Evolutionary conservation across 2,329 filamentous ascomycete species (phyloP).

Genomic region (Fusarium sp.): DNA sequence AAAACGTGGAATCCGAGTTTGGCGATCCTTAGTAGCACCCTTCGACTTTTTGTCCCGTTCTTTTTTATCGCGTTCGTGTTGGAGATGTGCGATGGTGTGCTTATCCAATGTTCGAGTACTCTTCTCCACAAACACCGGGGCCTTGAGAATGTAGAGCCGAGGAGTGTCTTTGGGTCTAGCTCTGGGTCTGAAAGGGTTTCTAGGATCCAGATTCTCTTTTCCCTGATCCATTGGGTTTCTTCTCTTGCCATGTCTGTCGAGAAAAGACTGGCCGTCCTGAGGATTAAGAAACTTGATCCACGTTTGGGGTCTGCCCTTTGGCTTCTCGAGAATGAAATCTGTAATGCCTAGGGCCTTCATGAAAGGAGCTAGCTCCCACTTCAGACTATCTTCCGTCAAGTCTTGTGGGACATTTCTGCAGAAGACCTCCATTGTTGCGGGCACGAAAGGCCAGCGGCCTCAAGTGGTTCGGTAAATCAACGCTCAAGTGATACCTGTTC

Average conservation of each 20-base stretch:
- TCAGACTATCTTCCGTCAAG: constrained; percentile 58
- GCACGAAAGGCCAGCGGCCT: not conserved
- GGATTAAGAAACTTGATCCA: constrained; percentile 61
- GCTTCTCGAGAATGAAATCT: constrained; percentile 63
- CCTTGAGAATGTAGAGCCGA: constrained; percentile 52
- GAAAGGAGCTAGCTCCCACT: constrained; percentile 57
- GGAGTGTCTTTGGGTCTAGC: constrained; percentile 41
- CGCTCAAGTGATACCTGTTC: fast-evolving
- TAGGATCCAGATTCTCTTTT: constrained; percentile 18
- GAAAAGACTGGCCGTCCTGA: constrained; percentile 60
- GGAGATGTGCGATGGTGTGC: constrained; percentile 48
- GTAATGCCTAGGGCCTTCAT: constrained; percentile 60
- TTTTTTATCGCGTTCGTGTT: constrained; percentile 48
- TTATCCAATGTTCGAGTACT: constrained; percentile 55
- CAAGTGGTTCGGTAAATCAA: not conserved
- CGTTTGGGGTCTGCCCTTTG: constrained; percentile 53
- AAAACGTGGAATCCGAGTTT: constrained; percentile 43
- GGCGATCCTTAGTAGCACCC: constrained; percentile 22
- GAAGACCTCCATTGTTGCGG: constrained; percentile 62
- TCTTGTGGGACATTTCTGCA: constrained; percentile 60
- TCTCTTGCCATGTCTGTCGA: constrained; percentile 56
- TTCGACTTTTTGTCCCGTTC: constrained; percentile 36
- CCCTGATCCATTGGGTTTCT: not conserved
- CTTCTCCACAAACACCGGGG: constrained; percentile 49
- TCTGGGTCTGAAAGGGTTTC: not conserved